Evolutionary conservation across 306 rosid species (phyloP), one percentile per base, ranked within the genome.

Genomic region (Medicago ruthenica): DNA sequence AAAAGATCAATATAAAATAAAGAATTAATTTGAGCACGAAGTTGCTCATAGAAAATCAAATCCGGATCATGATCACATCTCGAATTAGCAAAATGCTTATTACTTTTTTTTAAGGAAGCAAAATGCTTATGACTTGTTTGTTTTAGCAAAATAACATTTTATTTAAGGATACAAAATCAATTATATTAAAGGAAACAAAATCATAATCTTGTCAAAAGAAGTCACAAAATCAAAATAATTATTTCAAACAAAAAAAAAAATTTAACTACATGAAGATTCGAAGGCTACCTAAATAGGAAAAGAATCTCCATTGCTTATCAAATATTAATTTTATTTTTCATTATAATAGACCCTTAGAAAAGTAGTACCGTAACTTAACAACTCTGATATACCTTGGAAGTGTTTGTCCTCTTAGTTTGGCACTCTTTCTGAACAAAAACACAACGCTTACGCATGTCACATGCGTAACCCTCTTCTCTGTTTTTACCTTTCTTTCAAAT

Each of bases 231-330:
- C 3, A 21, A 58, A 58, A 57, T 4, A 57, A 57, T 10, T 22
- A 54, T 8, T 44, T 22, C 2, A 6, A n/a, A 14, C 6, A 71
- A 53, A 6, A 2, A 24, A 45, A 65, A 66, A 59, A 31, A n/a
- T n/a, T n/a, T 20, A 59, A 17, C 50, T 66, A 8, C 7, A 15
- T 6, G 17, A 1, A 76, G 47, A 70, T 83, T 80, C 67, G 18
- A 65, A 57, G 40, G 40, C 24, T 42, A 78, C 55, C 11, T 18
- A 73, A 67, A 48, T 42, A 67, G 55, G 86, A 80, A 87, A 80
- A 68, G 89, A 78, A 82, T 86, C 82, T 80, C 34, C 76, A 15
- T 64, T 67, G 21, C 60, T n/a, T n/a, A 72, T 79, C 60, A 73
- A 79, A 86, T 61, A 55, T 54, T 3, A 24, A 2, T 16, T 16